These are phyloP conservation scores for Coleophoma eucalyptorum DNA, from an alignment of 2,329 filamentous ascomycete genomes.

Conservation along the genomic window DNA sequence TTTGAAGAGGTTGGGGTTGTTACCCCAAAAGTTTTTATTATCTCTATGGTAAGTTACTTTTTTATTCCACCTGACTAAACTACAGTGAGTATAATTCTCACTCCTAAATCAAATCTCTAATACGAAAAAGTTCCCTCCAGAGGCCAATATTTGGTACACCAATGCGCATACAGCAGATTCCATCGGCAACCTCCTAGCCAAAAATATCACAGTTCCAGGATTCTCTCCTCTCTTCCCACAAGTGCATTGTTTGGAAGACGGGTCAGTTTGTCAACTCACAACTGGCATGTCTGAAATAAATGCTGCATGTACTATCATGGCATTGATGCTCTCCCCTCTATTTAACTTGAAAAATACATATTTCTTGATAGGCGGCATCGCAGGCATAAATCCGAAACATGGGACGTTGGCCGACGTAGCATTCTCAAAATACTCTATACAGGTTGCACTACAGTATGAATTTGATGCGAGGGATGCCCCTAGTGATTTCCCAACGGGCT, in stretches of 20 bases:
- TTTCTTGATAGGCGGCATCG: constrained; percentile 68
- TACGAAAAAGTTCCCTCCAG: neutral
- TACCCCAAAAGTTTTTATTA: neutral
- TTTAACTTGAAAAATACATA: constrained; percentile 66
- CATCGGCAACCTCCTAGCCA: neutral
- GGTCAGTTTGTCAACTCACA: constrained; percentile 3
- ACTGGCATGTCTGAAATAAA: constrained; percentile 56
- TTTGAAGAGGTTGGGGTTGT: too few relatives aligned
- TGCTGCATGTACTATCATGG: constrained; percentile 59
- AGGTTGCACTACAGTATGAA: constrained; percentile 72
- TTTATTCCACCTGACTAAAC: neutral
- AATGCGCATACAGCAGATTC: neutral
- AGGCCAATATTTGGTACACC: neutral
- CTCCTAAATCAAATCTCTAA: neutral
- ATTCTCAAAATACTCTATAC: constrained; percentile 64
- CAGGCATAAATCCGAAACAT: constrained; percentile 65
- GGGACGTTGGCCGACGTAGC: constrained; percentile 63
- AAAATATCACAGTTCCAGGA: constrained; percentile 2
- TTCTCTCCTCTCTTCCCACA: constrained; percentile 2
- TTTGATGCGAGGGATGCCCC: constrained; percentile 67
- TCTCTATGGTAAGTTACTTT: neutral
- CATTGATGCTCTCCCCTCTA: constrained; percentile 52
- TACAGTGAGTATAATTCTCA: neutral
- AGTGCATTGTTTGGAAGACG: neutral
- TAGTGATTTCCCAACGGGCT: constrained; percentile 59